These are phyloP conservation scores for Angophora floribunda DNA, from an alignment of 345 rosid species.

Conservation along the genomic window DNA sequence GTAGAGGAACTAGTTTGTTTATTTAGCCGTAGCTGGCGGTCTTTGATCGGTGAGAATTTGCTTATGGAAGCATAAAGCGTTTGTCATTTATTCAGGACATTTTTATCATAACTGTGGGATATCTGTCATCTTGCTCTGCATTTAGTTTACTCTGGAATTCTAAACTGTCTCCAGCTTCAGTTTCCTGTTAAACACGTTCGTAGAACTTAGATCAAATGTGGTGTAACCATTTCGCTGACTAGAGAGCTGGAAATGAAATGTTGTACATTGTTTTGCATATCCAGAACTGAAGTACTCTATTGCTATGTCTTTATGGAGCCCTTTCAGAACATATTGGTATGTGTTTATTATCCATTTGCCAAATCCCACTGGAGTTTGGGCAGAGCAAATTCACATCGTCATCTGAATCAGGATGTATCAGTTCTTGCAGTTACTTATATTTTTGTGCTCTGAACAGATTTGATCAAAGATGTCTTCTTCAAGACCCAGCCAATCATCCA, in stretches of 20 bases:
- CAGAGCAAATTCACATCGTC: background rate
- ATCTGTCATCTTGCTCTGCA: background rate
- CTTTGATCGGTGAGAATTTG: background rate
- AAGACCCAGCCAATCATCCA: constrained; percentile 69
- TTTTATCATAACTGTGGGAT: background rate
- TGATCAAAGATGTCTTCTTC: constrained; percentile 66
- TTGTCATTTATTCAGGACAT: background rate
- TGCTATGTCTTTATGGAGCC: background rate
- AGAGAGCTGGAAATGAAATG: background rate
- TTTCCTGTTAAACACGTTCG: background rate
- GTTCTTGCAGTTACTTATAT: background rate
- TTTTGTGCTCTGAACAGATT: background rate
- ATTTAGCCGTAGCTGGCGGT: background rate
- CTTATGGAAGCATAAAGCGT: background rate
- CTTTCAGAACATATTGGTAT: background rate
- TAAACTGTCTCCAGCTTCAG: background rate
- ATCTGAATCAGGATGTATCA: background rate
- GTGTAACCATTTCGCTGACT: background rate
- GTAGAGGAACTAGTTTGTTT: background rate
- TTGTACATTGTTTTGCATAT: background rate
- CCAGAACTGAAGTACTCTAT: background rate
- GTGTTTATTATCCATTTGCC: background rate
- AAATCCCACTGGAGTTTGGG: background rate
- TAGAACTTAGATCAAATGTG: background rate
- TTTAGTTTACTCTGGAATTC: background rate